Conservation (phyloP, 2,329 filamentous ascomycete genomes). For the Ceratocystis ficicola region DNA sequence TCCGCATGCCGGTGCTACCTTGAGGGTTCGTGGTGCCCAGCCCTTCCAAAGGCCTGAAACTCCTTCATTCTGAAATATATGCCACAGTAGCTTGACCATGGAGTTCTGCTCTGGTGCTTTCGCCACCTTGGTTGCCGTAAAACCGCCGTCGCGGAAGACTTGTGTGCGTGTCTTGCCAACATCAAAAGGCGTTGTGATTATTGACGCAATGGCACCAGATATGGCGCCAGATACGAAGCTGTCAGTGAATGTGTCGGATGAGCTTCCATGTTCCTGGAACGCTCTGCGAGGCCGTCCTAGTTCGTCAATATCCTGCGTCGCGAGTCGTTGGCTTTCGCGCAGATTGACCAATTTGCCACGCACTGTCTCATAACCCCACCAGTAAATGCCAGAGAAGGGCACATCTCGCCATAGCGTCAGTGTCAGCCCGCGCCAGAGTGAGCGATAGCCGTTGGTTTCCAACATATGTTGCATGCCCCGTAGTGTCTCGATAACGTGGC, state of each 20-base stretch:
- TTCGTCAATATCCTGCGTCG: conserved; percentile 16
- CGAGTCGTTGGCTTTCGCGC: conserved; percentile 13
- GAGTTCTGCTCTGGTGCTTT: conserved; percentile 57
- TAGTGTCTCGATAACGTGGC: conserved; percentile 69
- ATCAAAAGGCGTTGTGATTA: conserved; percentile 89
- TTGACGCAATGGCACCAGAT: conserved; percentile 73
- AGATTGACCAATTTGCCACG: conserved; percentile 58
- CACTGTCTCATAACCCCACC: conserved; percentile 91
- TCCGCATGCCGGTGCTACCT: conserved; percentile 90
- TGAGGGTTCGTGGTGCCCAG: conserved; percentile 82
- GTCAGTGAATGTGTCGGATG: conserved; percentile 67
- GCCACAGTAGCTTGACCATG: conserved; percentile 74
- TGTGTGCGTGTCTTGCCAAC: conserved; percentile 95
- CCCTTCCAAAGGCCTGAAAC: conserved; percentile 71
- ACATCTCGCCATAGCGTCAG: conserved; percentile 94
- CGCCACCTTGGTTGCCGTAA: conserved; percentile 28
- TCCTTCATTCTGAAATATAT: conserved; percentile 83
- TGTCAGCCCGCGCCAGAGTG: conserved; percentile 80
- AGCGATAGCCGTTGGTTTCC: conserved; percentile 57
- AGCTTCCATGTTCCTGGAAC: conserved; percentile 55
- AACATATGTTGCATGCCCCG: conserved; percentile 70
- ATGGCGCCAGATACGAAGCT: conserved; percentile 77
- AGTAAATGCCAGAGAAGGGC: conserved; percentile 93
- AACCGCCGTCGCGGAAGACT: conserved; percentile 51
- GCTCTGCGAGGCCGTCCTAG: conserved; percentile 31